Evolutionary conservation across 129 eudicot genomes (phyloP).

Genomic region (Ambrosia trifida): DNA sequence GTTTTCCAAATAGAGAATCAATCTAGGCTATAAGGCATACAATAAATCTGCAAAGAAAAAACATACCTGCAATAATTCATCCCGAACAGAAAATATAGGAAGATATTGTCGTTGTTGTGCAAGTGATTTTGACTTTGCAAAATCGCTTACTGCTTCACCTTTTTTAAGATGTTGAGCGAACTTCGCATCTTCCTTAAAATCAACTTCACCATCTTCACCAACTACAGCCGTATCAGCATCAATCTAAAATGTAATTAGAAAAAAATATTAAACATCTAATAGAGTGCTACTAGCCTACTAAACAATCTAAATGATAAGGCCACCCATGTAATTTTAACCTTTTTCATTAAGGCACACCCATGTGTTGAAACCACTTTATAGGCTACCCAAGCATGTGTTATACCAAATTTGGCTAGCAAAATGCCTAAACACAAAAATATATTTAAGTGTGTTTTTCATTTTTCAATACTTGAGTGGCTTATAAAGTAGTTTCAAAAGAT

Average conservation of each 20-base stretch:
- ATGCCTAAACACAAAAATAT: neutral
- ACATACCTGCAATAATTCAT: constrained; percentile 59
- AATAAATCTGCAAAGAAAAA: constrained; percentile 15
- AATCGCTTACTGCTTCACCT: constrained; percentile 66
- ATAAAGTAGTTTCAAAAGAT: constrained; percentile 3
- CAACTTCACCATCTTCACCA: constrained; percentile 78
- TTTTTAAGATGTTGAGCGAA: constrained; percentile 60
- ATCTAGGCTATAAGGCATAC: neutral
- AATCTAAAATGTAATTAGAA: constrained; percentile 33
- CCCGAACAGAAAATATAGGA: constrained; percentile 67
- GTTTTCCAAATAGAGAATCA: neutral
- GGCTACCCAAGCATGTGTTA: neutral
- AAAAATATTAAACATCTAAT: neutral
- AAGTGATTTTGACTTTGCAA: constrained; percentile 62
- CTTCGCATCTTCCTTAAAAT: constrained; percentile 76
- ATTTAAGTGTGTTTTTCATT: neutral
- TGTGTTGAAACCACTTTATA: neutral
- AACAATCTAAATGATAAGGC: neutral
- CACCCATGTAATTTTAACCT: neutral
- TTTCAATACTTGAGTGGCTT: neutral
- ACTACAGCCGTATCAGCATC: constrained; percentile 76
- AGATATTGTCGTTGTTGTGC: constrained; percentile 71
- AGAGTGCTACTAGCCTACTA: neutral
- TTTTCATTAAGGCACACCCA: neutral
- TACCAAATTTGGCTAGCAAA: neutral